Evolutionary conservation across 352 stramenopile genomes (phyloP).

Genomic region (Globisporangium acanthophoron): DNA sequence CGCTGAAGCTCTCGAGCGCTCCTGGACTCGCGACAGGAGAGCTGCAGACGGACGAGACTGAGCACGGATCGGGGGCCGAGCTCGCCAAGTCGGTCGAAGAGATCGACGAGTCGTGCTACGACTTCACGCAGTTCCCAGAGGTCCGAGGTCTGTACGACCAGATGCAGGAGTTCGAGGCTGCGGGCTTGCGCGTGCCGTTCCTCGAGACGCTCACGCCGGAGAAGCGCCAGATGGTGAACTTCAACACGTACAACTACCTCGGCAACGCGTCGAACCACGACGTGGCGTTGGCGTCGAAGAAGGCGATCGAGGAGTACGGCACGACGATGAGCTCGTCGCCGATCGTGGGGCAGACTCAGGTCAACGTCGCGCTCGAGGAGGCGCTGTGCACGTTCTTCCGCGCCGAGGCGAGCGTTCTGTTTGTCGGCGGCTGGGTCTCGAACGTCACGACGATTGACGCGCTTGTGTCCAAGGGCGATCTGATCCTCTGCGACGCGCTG

Average conservation of each 20-base stretch:
- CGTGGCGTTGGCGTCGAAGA: conserved; percentile 47
- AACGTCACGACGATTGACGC: conserved; percentile 79
- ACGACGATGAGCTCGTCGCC: conserved; percentile 79
- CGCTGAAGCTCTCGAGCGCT: conserved; percentile 49
- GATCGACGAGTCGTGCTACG: conserved; percentile 60
- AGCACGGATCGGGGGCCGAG: conserved; percentile 7
- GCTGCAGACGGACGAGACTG: conserved; percentile 20
- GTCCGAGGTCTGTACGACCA: conserved; percentile 53
- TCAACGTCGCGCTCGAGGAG: conserved; percentile 67
- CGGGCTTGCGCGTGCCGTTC: conserved; percentile 63
- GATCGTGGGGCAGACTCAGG: conserved; percentile 68
- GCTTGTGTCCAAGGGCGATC: conserved; percentile 60
- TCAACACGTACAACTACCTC: conserved; percentile 87
- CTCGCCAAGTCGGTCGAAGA: conserved; percentile 44
- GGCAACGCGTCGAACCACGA: conserved; percentile 57
- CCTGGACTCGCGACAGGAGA: conserved; percentile 51
- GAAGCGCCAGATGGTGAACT: conserved; percentile 75
- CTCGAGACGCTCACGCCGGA: conserved; percentile 64
- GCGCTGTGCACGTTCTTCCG: conserved; percentile 60
- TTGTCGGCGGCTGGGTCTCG: conserved; percentile 68
- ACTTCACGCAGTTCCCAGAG: conserved; percentile 63
- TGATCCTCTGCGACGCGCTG: conserved; percentile 74
- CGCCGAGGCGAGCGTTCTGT: conserved; percentile 50
- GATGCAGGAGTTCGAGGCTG: conserved; percentile 70
- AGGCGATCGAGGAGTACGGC: conserved; percentile 63